phyloP scores from a whole-genome alignment of 371 early-diverging fungal species.

The Actinomortierella ambigua region DNA sequence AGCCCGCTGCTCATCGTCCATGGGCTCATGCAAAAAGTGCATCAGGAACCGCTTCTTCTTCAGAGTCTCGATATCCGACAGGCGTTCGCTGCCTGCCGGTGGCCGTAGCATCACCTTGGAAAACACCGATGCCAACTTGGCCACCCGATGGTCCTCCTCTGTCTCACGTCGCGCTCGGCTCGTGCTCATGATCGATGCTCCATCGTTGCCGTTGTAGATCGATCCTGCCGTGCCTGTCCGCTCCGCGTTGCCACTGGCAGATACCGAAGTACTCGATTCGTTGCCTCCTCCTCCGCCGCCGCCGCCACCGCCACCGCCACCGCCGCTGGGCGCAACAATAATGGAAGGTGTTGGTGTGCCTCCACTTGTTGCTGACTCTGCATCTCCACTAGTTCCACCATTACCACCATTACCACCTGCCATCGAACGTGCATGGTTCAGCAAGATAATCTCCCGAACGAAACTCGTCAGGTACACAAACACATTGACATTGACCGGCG shows the following conservation, averaged over 20 bases:
- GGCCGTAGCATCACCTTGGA: slow-evolving; percentile 41
- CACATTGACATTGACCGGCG: slow-evolving; percentile 70
- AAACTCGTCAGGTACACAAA: slow-evolving; percentile 80
- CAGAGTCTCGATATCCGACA: slow-evolving; percentile 36
- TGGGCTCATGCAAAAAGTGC: slow-evolving; percentile 44
- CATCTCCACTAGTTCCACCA: too few species aligned
- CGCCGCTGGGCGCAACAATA: slow-evolving; percentile 9
- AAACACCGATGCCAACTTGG: slow-evolving; percentile 40
- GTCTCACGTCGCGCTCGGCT: slow-evolving; percentile 19
- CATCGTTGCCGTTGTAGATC: slow-evolving; percentile 26
- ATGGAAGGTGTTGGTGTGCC: too few species aligned
- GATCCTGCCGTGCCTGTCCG: slow-evolving; percentile 15
- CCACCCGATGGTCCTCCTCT: slow-evolving; percentile 37
- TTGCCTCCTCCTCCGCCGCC: background rate
- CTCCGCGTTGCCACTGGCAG: background rate
- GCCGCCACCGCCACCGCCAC: background rate
- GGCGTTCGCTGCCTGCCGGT: slow-evolving; percentile 35
- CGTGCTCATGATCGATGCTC: slow-evolving; percentile 3
- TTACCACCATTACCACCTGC: too few species aligned
- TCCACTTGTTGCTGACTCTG: too few species aligned
- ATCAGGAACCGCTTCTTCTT: slow-evolving; percentile 35
- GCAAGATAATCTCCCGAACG: slow-evolving; percentile 64
- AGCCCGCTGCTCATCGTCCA: slow-evolving; percentile 20
- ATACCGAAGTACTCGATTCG: background rate
- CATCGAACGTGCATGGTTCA: background rate